A percentile compares a stretch with the other conserved stretches of the same genome.
These are phyloP conservation scores for Maudiozyma humilis DNA, from an alignment of 1,139 yeast genomes.

Conservation along the genomic window DNA sequence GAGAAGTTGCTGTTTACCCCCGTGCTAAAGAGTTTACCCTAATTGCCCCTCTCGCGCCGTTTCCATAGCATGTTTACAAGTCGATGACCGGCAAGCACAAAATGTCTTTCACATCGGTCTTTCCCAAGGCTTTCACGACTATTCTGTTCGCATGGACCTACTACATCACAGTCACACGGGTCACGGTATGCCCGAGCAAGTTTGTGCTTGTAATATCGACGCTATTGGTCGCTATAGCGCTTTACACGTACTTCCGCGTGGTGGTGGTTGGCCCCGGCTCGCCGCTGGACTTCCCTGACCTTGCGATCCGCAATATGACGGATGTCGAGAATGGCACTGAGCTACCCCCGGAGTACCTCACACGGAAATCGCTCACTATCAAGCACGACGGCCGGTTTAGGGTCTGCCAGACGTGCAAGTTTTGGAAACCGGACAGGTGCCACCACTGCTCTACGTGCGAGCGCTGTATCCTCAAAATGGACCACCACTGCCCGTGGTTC, in stretches of 20 bases:
- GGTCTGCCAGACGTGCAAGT: conserved; percentile 62
- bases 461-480: conserved; percentile 67
- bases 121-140: conserved; percentile 23
- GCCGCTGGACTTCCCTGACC: conserved; percentile 45
- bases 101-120: conserved; percentile 10
- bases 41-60: too few species aligned
- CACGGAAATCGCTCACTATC: conserved; percentile 33
- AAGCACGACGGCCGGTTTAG: conserved; percentile 42
- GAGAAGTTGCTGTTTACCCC: too few species aligned
- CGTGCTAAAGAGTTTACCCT: too few species aligned
- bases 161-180: conserved; percentile 13
- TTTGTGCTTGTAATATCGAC: conserved; percentile 7
- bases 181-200: conserved; percentile 11
- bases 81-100: too few species aligned
- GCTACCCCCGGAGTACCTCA: conserved; percentile 36
- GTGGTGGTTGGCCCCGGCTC: conserved; percentile 55
- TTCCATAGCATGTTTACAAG: too few species aligned
- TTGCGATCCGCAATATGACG: conserved; percentile 28
- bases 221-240: conserved; percentile 9
- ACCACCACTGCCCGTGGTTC: conserved; percentile 97
- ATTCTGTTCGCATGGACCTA: conserved; percentile 21
- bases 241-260: conserved; percentile 47
- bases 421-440: conserved; percentile 90
- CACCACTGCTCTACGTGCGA: conserved; percentile 81
- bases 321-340: conserved; percentile 28